phyloP scores from a whole-genome alignment of 306 rosid genomes.

The Mimosa bimucronata region DNA sequence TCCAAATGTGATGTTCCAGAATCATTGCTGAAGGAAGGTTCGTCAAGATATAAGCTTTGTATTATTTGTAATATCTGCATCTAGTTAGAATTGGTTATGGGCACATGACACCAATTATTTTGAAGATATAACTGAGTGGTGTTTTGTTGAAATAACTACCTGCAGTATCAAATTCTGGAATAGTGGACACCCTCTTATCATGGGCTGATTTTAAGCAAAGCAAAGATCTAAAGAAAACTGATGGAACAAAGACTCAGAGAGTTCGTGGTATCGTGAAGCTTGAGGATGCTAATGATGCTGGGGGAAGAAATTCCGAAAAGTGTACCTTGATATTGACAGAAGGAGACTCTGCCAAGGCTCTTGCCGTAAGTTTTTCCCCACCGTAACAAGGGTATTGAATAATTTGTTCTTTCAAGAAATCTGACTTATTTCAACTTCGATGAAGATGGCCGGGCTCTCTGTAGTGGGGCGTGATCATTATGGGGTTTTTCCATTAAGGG shows the following conservation, averaged over 20 bases:
- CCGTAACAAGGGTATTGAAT: background rate
- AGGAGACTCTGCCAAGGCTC: conserved; percentile 99
- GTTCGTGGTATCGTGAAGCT: conserved; percentile 82
- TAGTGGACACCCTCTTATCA: conserved; percentile 84
- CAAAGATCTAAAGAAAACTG: conserved; percentile 90
- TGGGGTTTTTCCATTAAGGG: conserved; percentile 93
- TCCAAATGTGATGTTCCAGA: conserved; percentile 84
- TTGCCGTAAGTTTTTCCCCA: conserved; percentile 66
- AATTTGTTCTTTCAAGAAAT: background rate
- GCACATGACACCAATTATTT: background rate
- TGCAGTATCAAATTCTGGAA: conserved; percentile 85
- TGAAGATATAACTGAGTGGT: background rate
- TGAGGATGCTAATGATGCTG: conserved; percentile 96
- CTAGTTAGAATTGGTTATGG: background rate
- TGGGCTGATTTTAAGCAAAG: conserved; percentile 92
- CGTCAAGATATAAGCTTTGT: background rate
- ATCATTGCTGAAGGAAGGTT: conserved; percentile 79
- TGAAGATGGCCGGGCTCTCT: conserved; percentile 95
- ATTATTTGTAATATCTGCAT: background rate
- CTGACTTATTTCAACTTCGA: conserved; percentile 15
- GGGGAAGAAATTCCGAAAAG: conserved; percentile 80
- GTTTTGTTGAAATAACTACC: background rate
- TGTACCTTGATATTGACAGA: conserved; percentile 96
- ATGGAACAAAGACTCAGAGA: conserved; percentile 90
- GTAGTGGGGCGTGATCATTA: conserved; percentile 90